phyloP scores from a whole-genome alignment of 1,139 yeast genomes.

The Magnusiomyces tetraspermus region DNA sequence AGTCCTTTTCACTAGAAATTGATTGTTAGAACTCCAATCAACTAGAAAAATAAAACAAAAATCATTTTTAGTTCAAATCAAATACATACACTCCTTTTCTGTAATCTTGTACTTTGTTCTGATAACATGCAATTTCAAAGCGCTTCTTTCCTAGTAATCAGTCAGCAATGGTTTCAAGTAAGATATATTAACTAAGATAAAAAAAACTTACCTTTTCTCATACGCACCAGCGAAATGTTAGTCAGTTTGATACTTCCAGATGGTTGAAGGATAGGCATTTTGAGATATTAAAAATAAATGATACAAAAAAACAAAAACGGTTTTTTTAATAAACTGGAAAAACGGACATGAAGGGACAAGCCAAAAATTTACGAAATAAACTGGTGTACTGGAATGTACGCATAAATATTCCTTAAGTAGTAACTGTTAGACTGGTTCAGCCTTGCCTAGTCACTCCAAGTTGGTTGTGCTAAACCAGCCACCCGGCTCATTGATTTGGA shows the following conservation, averaged over 20 bases:
- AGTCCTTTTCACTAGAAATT: conserved; percentile 60
- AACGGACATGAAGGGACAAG: too few species aligned
- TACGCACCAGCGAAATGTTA: conserved; percentile 83
- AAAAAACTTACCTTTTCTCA: conserved; percentile 54
- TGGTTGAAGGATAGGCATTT: conserved; percentile 63
- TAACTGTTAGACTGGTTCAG: too few species aligned
- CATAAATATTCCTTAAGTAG: too few species aligned
- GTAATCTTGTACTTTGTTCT: conserved; percentile 94
- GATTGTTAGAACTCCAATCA: conserved; percentile 1
- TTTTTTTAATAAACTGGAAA: too few species aligned
- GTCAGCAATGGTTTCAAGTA: conserved; percentile 3
- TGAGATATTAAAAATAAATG: not conserved
- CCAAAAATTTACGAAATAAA: too few species aligned
- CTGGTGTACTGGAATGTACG: too few species aligned
- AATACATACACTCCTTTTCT: conserved; percentile 52
- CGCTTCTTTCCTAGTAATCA: conserved; percentile 47
- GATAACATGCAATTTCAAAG: conserved; percentile 93
- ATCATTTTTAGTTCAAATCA: not conserved
- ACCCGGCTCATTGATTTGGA: too few species aligned
- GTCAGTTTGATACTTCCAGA: conserved; percentile 80
- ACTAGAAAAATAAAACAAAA: not conserved
- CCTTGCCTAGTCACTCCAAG: too few species aligned
- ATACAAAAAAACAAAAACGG: too few species aligned
- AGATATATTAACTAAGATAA: not conserved
- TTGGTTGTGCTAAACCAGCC: too few species aligned